These are phyloP conservation scores for Vaccinium corymbosum DNA, from an alignment of 148 eudicot genomes.

Conservation along the genomic window DNA sequence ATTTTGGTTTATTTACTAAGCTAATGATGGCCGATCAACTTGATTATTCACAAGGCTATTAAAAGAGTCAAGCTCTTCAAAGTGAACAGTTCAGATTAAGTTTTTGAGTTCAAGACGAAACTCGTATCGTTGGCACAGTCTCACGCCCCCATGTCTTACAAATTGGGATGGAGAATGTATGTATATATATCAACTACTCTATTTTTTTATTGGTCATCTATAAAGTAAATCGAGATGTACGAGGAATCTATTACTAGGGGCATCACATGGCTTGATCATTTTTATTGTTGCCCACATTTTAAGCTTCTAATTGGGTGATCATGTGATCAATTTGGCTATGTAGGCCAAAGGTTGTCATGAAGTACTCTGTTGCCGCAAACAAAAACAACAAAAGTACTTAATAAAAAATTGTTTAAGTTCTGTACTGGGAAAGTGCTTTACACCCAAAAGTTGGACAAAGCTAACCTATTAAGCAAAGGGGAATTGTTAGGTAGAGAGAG, in stretches of 20 bases:
- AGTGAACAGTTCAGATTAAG: no score
- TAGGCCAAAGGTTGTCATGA: neutral
- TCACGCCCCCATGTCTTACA: no score
- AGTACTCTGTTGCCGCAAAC: neutral
- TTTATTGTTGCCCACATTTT: neutral
- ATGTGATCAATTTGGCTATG: neutral
- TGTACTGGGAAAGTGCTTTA: neutral
- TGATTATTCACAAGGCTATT: no score
- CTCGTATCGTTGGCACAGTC: no score
- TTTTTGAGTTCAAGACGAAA: no score
- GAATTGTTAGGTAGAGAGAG: neutral
- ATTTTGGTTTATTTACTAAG: no score
- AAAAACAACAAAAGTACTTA: neutral
- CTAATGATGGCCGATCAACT: no score
- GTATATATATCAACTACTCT: neutral
- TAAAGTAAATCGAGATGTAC: neutral
- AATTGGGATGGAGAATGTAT: no score
- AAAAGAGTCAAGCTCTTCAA: no score
- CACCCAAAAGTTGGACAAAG: neutral
- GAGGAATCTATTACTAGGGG: neutral
- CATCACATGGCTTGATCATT: neutral
- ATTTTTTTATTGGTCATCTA: neutral
- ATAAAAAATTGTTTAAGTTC: neutral
- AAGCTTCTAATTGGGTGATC: conserved; percentile 1
- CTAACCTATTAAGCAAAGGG: neutral